A percentile compares a stretch with the other conserved stretches of the same genome.
These are phyloP conservation scores for Plasmodium malariae DNA, from an alignment of 169 alveolate genomes.

Conservation along the genomic window DNA sequence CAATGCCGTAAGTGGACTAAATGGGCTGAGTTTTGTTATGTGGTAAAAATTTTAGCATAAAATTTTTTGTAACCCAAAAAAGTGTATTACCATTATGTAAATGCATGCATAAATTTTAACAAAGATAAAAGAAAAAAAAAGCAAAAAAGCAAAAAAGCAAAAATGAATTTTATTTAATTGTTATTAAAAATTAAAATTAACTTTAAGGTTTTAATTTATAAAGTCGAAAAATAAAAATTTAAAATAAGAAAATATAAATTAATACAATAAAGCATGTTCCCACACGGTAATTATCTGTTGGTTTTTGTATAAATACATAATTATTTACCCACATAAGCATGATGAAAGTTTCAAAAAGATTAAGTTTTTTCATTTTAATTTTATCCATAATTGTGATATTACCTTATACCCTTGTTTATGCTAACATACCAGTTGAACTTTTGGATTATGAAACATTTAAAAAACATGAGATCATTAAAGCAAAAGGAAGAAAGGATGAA, in stretches of 20 bases:
- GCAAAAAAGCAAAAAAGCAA: no score
- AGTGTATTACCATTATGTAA: not conserved
- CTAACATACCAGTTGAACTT: not conserved
- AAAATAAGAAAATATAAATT: no score
- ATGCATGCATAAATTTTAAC: no score
- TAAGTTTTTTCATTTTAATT: conserved; percentile 7
- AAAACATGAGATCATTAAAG: conserved; percentile 5
- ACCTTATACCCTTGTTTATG: conserved; percentile 1
- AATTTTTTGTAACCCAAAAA: not conserved
- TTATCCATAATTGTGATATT: conserved; percentile 2
- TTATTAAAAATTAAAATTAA: no score
- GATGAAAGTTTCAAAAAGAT: not conserved
- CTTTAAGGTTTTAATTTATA: not conserved
- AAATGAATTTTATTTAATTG: not conserved
- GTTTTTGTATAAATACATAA: not conserved
- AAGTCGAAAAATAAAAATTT: no score
- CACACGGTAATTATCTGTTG: not conserved
- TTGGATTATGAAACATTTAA: conserved; percentile 22
- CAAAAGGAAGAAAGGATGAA: conserved; percentile 1
- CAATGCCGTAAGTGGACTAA: not conserved
- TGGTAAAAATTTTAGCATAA: not conserved
- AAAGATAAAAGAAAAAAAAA: no score
- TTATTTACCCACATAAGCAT: not conserved
- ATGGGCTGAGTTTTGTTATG: not conserved
- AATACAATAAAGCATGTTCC: not conserved